A percentile compares a stretch with the other conserved stretches of the same genome.
phyloP scores from a whole-genome alignment of 176 grass and related monocot species.

The Juncus inflexus region DNA sequence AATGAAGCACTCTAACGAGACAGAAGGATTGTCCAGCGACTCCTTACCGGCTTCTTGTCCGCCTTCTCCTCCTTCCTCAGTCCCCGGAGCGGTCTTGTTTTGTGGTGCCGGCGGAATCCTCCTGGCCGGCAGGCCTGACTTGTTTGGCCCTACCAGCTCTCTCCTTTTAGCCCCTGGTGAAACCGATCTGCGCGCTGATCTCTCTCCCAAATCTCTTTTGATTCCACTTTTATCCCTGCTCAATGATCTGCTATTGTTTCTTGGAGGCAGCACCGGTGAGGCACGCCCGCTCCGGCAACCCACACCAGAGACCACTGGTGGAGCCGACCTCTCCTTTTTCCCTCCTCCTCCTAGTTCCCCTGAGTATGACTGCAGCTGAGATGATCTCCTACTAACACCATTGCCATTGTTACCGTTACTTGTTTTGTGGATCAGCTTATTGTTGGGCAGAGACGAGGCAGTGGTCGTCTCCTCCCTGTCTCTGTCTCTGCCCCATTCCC shows the following conservation, averaged over 20 bases:
- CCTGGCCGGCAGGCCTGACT: conserved; percentile 26
- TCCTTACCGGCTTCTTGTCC: conserved; percentile 45
- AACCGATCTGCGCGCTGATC: conserved; percentile 53
- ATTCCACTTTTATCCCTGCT: conserved; percentile 10
- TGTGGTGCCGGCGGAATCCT: conserved; percentile 17
- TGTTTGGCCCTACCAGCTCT: neutral
- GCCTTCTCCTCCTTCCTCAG: conserved; percentile 23
- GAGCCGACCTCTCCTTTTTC: conserved; percentile 33
- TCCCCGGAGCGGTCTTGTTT: neutral
- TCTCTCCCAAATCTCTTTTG: conserved; percentile 41
- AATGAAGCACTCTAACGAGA: conserved; percentile 95
- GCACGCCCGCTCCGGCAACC: conserved; percentile 52
- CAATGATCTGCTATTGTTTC: conserved; percentile 16
- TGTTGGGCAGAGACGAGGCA: conserved; percentile 25
- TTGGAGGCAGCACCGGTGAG: conserved; percentile 43
- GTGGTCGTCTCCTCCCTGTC: conserved; percentile 45
- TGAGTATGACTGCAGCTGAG: conserved; percentile 32
- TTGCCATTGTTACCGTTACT: conserved; percentile 29
- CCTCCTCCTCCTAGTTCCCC: conserved; percentile 38
- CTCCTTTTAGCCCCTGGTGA: conserved; percentile 53
- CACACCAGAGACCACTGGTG: conserved; percentile 27
- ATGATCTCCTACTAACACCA: conserved; percentile 27
- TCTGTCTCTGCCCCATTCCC: conserved; percentile 38
- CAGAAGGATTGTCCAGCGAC: conserved; percentile 74
- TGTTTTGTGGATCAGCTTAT: too few relatives aligned